Conservation (phyloP, 2,329 filamentous ascomycete genomes). For the Penicillium palitans region DNA sequence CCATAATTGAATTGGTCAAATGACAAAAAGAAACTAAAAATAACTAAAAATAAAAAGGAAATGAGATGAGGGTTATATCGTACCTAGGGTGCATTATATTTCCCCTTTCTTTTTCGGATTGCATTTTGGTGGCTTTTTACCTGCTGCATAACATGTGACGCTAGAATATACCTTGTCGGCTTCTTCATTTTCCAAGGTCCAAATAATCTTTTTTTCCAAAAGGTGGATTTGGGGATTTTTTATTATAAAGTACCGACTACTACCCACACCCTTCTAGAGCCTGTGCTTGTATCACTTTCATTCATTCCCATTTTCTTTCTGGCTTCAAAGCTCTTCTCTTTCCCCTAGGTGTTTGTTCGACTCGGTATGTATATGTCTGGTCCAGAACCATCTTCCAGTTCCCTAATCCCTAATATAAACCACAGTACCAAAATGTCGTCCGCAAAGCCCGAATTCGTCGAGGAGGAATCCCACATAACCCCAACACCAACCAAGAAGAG, state of each 20-base stretch:
- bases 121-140: not conserved
- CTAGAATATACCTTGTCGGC: not conserved
- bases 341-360: not conserved
- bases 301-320: not conserved
- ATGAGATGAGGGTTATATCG: not conserved
- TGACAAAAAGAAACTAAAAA: not conserved
- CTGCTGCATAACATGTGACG: conserved; percentile 3
- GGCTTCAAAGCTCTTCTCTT: not conserved
- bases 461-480: conserved; percentile 20
- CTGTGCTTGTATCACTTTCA: not conserved
- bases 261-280: not conserved
- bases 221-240: not conserved
- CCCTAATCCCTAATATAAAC: not conserved
- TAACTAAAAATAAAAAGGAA: not conserved
- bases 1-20: not conserved
- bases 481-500: conserved; percentile 21
- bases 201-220: not conserved
- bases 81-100: not conserved
- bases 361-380: not conserved
- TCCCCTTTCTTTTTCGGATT: not conserved
- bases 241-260: conserved; percentile 1
- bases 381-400: not conserved
- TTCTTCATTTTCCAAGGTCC: not conserved
- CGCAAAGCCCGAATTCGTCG: conserved; percentile 26
- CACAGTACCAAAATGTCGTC: conserved; percentile 17